Base-by-base conservation (phyloP, 2,329 filamentous ascomycete genomes). In the Pseudogymnoascus sp. region DNA sequence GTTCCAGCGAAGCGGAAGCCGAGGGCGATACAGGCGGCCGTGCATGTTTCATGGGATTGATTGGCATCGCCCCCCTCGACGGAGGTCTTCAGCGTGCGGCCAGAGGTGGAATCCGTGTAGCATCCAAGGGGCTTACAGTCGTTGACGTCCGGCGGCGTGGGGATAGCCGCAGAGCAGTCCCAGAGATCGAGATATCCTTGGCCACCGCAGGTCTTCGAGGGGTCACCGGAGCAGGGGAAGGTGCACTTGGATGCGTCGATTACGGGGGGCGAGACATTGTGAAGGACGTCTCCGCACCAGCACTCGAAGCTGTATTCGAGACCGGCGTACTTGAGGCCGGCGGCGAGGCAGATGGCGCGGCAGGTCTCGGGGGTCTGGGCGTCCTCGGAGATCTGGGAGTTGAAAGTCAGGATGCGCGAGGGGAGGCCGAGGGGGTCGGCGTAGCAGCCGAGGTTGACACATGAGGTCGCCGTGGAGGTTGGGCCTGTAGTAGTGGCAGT, bases 271-370 rank as follows among this genome's bases (percentile, higher is more conserved):
- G 47, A 56, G 11, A 24, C 59, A 11, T 37, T 37, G 59, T 60
- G 33, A 8, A 60, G 59, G 31, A 40, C 37, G 19, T 60, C 37
- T 7, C 59, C 59, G 13, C 62, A 40, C 62, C 62, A 50, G 62
- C 64, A 60, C 61, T 64, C 42, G 38, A 16, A 60, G 64, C 29
- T 16, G 53, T 47, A 63, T 59, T 67, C 79, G 19, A 77, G 68
- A 40, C 76, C 75, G 53, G 77, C 75, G 60, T 78, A 71, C 1
- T 66, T 65, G 40, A 74, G 72, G 37, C 73, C 71, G 70, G 79
- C 79, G 6, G 78, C 78, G 1, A 80, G 69, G 0, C 80, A 74
- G 1, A 76, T 79, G 1, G 75, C 75, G 67, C 78, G 80, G 75
- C 77, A 80, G 69, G 79, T 77, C 65, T 79, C 76, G 64, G 80